Percentiles rank a stretch among this genome's conserved stretches.
Conservation (phyloP, 179 eudicot genomes). For the Patellifolia procumbens region DNA sequence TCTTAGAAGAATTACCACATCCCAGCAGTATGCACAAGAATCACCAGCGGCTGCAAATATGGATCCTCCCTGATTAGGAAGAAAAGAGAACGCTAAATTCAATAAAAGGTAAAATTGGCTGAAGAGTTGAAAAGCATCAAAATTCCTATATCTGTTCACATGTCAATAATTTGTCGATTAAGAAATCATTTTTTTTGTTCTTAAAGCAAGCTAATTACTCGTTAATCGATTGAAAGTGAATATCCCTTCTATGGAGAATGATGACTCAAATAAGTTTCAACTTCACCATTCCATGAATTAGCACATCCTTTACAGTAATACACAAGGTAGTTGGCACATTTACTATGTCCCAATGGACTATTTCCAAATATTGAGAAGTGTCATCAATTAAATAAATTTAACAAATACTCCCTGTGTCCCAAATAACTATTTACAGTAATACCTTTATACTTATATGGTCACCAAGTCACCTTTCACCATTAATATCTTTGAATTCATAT, state of each 20-base stretch:
- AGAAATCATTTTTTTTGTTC: not conserved
- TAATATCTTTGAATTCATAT: too few species aligned
- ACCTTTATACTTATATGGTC: too few species aligned
- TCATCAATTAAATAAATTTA: not conserved
- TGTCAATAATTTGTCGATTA: not conserved
- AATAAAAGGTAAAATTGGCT: not conserved
- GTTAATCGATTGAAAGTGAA: not conserved
- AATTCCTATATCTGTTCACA: not conserved
- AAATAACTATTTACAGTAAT: too few species aligned
- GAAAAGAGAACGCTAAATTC: not conserved
- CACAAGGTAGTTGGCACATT: not conserved
- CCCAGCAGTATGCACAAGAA: conserved; percentile 98
- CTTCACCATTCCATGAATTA: not conserved
- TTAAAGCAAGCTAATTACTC: not conserved
- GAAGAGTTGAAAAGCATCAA: conserved; percentile 12
- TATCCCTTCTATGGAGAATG: not conserved
- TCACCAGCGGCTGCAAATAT: conserved; percentile 87
- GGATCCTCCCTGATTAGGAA: conserved; percentile 56
- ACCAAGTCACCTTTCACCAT: too few species aligned
- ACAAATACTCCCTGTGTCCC: not conserved
- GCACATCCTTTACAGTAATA: not conserved
- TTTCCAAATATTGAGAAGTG: not conserved
- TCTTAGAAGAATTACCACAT: conserved; percentile 69
- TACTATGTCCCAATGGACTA: not conserved
- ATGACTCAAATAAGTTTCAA: not conserved